Evolutionary conservation across 352 stramenopile genomes (phyloP).

Genomic region (Globisporangium middletonii): DNA sequence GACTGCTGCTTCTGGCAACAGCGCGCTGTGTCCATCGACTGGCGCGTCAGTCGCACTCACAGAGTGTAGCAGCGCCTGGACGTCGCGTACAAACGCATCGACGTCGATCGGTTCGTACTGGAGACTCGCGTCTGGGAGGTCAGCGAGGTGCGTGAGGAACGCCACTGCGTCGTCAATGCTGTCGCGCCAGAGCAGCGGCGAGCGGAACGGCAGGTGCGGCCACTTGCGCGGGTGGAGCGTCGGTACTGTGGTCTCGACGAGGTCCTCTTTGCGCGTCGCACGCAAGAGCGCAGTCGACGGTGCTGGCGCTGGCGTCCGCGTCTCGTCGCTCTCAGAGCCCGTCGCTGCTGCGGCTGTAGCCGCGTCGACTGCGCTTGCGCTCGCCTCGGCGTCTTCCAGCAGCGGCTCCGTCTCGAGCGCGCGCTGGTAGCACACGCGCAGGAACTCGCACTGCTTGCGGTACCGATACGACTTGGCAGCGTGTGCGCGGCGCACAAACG

Average conservation of each 20-base stretch:
- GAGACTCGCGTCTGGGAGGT: conserved; percentile 48
- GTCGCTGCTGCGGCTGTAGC: not conserved
- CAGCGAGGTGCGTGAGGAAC: conserved; percentile 41
- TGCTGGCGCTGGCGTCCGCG: not conserved
- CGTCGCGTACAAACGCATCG: conserved; percentile 25
- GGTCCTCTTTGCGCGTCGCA: conserved; percentile 26
- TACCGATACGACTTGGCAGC: conserved; percentile 44
- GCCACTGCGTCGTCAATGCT: conserved; percentile 29
- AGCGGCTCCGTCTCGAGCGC: conserved; percentile 32
- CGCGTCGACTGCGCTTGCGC: not conserved
- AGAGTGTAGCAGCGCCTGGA: conserved; percentile 15
- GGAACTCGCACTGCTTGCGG: conserved; percentile 57
- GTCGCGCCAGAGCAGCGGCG: conserved; percentile 42
- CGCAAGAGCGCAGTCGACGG: conserved; percentile 14
- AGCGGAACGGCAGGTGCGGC: conserved; percentile 57
- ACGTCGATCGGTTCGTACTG: conserved; percentile 65
- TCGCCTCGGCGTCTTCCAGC: conserved; percentile 3
- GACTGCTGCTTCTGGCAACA: conserved; percentile 21
- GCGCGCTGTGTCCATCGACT: not conserved
- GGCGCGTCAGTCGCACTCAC: conserved; percentile 12
- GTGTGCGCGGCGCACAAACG: conserved; percentile 31
- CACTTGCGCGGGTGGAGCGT: conserved; percentile 52
- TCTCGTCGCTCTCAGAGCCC: not conserved
- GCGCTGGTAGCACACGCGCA: conserved; percentile 52
- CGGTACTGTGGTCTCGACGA: conserved; percentile 38